Evolutionary conservation across 352 stramenopile genomes (phyloP), one percentile per base, ranked within the genome.

Genomic region (Phytophthora capsici): DNA sequence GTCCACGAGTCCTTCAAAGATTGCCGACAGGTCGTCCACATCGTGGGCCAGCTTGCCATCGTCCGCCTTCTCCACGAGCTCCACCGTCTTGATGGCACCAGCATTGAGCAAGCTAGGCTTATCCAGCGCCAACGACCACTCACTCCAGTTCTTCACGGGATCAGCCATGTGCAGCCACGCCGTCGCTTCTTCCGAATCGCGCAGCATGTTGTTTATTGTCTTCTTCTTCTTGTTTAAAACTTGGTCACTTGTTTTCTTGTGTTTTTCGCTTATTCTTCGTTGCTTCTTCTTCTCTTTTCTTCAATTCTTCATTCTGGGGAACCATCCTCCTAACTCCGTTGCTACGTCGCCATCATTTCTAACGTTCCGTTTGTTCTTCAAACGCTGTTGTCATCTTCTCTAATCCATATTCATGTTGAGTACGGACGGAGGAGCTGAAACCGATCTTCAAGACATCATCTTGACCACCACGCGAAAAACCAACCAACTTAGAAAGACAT

Each of bases 401-500:
- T 67, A 60, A 58, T 81, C 71, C 72, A 84, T 82, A 76, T 71
- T 80, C 76, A 88, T 84, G 34, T 57, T 73, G 51, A 74, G 79
- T 87, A 92, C 73, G 72, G 80, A 89, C 78, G 73, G 70, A 83
- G 78, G 62, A 86, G 73, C 62, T 80, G 75, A 76, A 63, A 77
- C 63, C 79, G 57, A 75, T 76, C 56, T 69, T 84, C 77, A 90
- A 84, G 81, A 90, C 61, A 86, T 88, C 77, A 86, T 89, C 78
- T 82, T 89, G 80, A 89, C 81, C 74, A 69, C 68, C 80, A 82
- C 70, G 78, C 57, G 78, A 86, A 81, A 89, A 80, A 77, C 69
- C 77, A 63, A 83, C 81, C 84, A 86, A 90, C 82, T 93, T 93
- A 93, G 84, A 93, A 93, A 93, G 84, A 90, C 84, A 93, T 93